A percentile compares a stretch with the other conserved stretches of the same genome.
Conservation (phyloP, 1,284 basidiomycete species). For the Baeospora myosura region DNA sequence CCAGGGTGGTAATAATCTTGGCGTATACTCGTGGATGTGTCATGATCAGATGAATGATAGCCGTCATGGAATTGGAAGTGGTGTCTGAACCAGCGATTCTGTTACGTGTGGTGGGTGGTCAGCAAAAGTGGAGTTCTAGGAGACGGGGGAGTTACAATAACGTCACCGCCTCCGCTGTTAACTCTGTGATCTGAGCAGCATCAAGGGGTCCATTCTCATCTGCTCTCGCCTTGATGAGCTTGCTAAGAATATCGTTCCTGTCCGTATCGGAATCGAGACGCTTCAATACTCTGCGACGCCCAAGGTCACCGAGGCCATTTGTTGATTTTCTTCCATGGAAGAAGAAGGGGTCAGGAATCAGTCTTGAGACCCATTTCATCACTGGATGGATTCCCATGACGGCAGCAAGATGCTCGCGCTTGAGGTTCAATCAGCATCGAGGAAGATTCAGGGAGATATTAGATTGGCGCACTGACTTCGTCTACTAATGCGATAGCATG, state of each 20-base stretch:
- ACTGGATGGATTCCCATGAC: constrained; percentile 17
- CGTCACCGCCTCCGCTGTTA: constrained; percentile 25
- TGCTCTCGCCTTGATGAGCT: constrained; percentile 18
- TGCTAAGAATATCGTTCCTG: constrained; percentile 22
- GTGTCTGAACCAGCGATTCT: constrained; percentile 31
- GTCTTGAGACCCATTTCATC: constrained; percentile 12
- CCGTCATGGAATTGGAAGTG: constrained; percentile 23
- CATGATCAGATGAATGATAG: constrained; percentile 19
- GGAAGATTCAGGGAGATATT: background rate
- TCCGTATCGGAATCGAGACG: constrained; percentile 8
- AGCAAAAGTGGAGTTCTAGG: constrained; percentile 7
- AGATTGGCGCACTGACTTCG: constrained; percentile 15
- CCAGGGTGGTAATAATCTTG: constrained; percentile 18
- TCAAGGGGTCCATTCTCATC: constrained; percentile 11
- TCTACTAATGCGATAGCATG: constrained; percentile 22
- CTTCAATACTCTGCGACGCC: constrained; percentile 9
- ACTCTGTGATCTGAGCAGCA: constrained; percentile 17
- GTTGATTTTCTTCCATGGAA: constrained; percentile 12
- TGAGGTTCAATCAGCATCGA: constrained; percentile 6
- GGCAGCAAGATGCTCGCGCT: constrained; percentile 21
- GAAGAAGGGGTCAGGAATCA: constrained; percentile 18
- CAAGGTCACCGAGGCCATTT: constrained; percentile 12
- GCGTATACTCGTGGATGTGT: constrained; percentile 18
- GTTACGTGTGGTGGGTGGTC: background rate
- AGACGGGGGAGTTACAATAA: constrained; percentile 23